These are phyloP conservation scores for Dittrichia graveolens DNA, from an alignment of 129 eudicot genomes.

Conservation along the genomic window DNA sequence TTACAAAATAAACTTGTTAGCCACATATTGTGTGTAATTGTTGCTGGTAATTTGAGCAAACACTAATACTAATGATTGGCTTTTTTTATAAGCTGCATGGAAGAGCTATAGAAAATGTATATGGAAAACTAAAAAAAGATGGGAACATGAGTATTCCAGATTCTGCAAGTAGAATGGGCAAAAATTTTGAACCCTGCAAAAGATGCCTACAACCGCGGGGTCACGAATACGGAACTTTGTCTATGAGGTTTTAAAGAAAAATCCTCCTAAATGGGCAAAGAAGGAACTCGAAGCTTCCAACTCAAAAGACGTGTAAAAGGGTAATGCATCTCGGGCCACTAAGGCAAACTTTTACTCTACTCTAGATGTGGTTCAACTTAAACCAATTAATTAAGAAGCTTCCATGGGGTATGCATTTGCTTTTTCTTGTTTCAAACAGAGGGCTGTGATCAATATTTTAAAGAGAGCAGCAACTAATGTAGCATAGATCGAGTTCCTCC, in stretches of 20 bases:
- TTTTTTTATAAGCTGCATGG: constrained; percentile 50
- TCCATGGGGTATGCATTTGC: too few species aligned
- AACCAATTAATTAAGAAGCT: too few species aligned
- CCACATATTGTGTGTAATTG: background rate
- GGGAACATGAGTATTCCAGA: background rate
- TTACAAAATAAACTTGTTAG: too few species aligned
- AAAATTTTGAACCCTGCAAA: constrained; percentile 47
- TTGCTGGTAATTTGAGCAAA: too few species aligned
- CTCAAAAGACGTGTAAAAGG: constrained; percentile 60
- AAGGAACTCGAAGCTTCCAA: constrained; percentile 45
- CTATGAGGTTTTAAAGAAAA: constrained; percentile 44
- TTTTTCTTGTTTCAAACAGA: too few species aligned
- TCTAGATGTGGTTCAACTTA: too few species aligned
- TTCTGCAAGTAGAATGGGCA: constrained; percentile 39
- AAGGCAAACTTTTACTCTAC: too few species aligned
- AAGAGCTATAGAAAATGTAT: constrained; percentile 39
- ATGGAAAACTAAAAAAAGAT: constrained; percentile 29
- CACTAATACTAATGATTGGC: background rate
- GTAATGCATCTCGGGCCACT: constrained; percentile 62
- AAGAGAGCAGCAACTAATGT: too few species aligned
- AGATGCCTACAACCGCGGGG: constrained; percentile 61
- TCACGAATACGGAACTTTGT: constrained; percentile 47
- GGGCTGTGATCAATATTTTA: too few species aligned
- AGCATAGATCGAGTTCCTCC: too few species aligned
- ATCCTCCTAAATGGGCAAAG: constrained; percentile 71